phyloP scores from a whole-genome alignment of 2,329 filamentous ascomycete genomes.

The Dothideomycetidae sp. region DNA sequence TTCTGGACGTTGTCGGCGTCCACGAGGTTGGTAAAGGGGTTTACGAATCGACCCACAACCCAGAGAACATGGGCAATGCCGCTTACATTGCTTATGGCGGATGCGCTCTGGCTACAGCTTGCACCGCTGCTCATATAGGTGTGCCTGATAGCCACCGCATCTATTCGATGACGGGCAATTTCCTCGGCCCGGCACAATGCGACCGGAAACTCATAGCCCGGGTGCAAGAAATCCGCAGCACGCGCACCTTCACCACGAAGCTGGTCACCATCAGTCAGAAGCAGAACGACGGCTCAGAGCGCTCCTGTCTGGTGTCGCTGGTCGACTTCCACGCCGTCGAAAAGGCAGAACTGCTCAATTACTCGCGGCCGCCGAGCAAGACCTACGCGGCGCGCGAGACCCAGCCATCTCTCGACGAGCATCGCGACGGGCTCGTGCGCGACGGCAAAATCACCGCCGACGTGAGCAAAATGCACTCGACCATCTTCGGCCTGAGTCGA shows the following conservation, averaged over 20 bases:
- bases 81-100: constrained; percentile 32
- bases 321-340: constrained; percentile 36
- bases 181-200: constrained; percentile 32
- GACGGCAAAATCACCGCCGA: constrained; percentile 18
- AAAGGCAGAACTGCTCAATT: constrained; percentile 22
- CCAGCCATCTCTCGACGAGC: constrained; percentile 14
- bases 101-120: constrained; percentile 28
- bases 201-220: constrained; percentile 26
- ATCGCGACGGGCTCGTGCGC: constrained; percentile 12
- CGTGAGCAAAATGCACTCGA: constrained; percentile 15
- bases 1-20: constrained; percentile 2
- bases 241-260: constrained; percentile 35
- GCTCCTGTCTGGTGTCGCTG: constrained; percentile 30
- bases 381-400: constrained; percentile 21
- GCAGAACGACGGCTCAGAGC: constrained; percentile 23
- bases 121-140: constrained; percentile 29
- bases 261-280: constrained; percentile 33
- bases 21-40: background rate
- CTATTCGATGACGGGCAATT: constrained; percentile 35
- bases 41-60: constrained; percentile 13
- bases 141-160: constrained; percentile 27
- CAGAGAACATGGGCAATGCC: constrained; percentile 27
- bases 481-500: constrained; percentile 20
- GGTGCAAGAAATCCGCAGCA: constrained; percentile 29
- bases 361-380: constrained; percentile 24